Evolutionary conservation across 2,329 filamentous ascomycete genomes (phyloP).

Genomic region (Aureobasidium sp.): DNA sequence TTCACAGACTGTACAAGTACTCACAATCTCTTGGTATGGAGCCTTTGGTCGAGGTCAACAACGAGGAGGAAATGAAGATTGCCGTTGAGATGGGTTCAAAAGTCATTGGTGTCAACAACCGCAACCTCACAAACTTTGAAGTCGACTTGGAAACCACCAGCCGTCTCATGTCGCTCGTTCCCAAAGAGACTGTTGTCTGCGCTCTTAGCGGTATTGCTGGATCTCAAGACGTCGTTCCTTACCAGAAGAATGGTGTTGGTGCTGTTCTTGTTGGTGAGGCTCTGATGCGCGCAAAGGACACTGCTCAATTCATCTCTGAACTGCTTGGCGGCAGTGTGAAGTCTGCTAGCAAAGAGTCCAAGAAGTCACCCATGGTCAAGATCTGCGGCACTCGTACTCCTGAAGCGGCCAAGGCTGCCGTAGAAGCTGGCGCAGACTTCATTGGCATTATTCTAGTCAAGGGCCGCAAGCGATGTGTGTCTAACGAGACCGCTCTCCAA

Average conservation of each 20-base stretch:
- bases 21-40: slow-evolving; percentile 91
- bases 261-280: slow-evolving; percentile 92
- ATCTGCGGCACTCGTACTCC: slow-evolving; percentile 85
- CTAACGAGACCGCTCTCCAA: slow-evolving; percentile 64
- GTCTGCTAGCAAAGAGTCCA: slow-evolving; percentile 17
- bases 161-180: slow-evolving; percentile 77
- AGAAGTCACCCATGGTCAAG: slow-evolving; percentile 62
- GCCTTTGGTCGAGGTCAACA: slow-evolving; percentile 94
- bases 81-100: slow-evolving; percentile 80
- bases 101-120: slow-evolving; percentile 95
- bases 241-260: slow-evolving; percentile 80
- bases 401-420: slow-evolving; percentile 70
- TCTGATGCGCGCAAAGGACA: slow-evolving; percentile 83
- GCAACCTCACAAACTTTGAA: slow-evolving; percentile 92
- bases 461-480: slow-evolving; percentile 69
- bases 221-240: slow-evolving; percentile 77
- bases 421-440: slow-evolving; percentile 81
- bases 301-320: slow-evolving; percentile 70
- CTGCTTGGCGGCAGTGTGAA: slow-evolving; percentile 55
- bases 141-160: slow-evolving; percentile 91
- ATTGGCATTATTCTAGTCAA: slow-evolving; percentile 88
- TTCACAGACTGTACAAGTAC: slow-evolving; percentile 77
- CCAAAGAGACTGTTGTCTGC: slow-evolving; percentile 77
- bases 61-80: slow-evolving; percentile 79
- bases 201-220: slow-evolving; percentile 90